Base-by-base conservation (phyloP, 2,329 filamentous ascomycete species). In the Pyricularia sp. region DNA sequence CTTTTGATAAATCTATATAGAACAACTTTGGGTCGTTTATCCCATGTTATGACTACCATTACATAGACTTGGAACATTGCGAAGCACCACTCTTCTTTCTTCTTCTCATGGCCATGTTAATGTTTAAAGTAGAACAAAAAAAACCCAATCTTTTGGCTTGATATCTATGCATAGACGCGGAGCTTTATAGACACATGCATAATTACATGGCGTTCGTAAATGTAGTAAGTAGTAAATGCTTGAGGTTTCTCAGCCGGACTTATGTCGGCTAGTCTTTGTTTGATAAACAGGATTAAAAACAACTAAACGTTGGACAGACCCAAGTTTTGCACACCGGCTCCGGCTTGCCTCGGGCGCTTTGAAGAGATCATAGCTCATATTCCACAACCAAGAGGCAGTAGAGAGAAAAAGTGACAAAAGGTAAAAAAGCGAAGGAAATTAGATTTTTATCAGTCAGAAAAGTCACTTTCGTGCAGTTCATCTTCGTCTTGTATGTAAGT, bases 381-480 rank as follows among this genome's bases (percentile, higher is more conserved):
- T 44, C 35, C 35, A 44, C 2, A 44, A 19, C 4, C 35, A 44
- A 44, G 35, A 16, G 10, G 31, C 31, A 12, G 31, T 44, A 44
- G 19, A 19, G 5, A 44, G 16, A 19, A n/a, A 44, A 19, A 44
- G 35, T 2, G 19, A 49, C 16, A 19, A 49, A 49, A 49, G 40
- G 40, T 49, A 16, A 40, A 16, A 40, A n/a, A 49, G 40, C 6
- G 40, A 6, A 2, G 6, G 1, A 19, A 49, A n/a, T n/a, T 2
- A n/a, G 40, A 40, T 19, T n/a, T n/a, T 1, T n/a, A n/a, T 49
- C 40, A 70, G 22, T 73, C 73, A 2, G 72, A 72, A 64, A 74
- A 76, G 60, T 77, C 75, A 4, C 65, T 71, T 65, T 76, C 74
- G 49, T 75, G 71, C 30, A 73, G 66, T 49, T 77, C 76, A 30